Conservation (phyloP, 768 basidiomycete genomes). For the Boletus sensibilis region DNA sequence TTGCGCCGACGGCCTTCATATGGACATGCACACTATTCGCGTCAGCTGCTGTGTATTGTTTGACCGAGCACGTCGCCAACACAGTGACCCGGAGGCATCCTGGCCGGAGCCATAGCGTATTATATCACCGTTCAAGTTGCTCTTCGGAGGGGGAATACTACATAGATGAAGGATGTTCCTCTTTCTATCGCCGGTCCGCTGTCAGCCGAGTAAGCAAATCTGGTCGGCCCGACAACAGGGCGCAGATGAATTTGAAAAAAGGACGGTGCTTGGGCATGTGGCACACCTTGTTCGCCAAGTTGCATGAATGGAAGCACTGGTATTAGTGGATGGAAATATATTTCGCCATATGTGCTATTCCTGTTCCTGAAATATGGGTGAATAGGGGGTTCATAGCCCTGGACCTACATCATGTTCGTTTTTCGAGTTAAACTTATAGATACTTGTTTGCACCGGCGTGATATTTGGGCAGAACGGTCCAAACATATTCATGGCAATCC, state of each 20-base stretch:
- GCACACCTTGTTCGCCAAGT: too few relatives aligned
- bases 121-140: neutral
- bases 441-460: too few relatives aligned
- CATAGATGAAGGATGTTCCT: neutral
- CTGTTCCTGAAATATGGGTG: neutral
- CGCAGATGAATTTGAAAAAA: neutral
- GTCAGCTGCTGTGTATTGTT: neutral
- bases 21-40: neutral
- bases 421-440: neutral
- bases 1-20: neutral
- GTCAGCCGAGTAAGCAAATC: neutral
- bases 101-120: neutral
- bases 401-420: neutral
- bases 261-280: neutral
- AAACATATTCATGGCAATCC: too few relatives aligned
- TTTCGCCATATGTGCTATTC: neutral
- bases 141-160: neutral
- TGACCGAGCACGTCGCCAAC: neutral
- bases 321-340: neutral
- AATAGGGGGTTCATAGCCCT: neutral
- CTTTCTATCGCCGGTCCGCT: neutral
- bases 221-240: too few relatives aligned
- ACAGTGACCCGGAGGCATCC: neutral
- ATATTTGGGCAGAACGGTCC: too few relatives aligned
- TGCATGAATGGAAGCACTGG: neutral